Evolutionary conservation across 192 early-diverging fungal species (phyloP), one percentile per base, ranked within the genome.

Genomic region (Paraglomus occultum): DNA sequence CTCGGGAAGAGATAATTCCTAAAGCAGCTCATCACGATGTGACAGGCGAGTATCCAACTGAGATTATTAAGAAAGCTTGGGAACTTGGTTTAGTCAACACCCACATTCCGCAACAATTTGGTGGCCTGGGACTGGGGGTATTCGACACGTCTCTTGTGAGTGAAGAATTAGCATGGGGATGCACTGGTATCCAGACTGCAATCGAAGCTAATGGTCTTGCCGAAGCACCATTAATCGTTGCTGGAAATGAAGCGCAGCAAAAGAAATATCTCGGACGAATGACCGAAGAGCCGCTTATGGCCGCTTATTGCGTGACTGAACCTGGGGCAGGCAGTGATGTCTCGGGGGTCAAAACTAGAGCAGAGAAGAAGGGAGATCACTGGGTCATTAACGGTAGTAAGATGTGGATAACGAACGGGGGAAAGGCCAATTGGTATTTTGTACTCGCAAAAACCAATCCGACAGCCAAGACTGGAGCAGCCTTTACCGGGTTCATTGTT

Each of bases 391-490:
- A 90, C 71, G 94, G 94, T 38, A 85, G 89, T 71, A 98, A 98
- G 84, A 96, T 96, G 93, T 98, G 94, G 94, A 98, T 98, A 76
- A 98, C 95, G 59, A 98, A 98, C 74, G 91, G 91, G 69, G 94
- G 93, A 31, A 87, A 95, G 74, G 95, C 95, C 66, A 95, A 98
- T 87, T 98, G 94, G 94, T 96, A 86, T 90, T 98, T 96, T 81
- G 87, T 96, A 39, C 81, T 98, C 48, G 95, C 95, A 45, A 87
- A 88, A 72, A 95, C 94, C 38, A 93, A 95, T 76, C 78, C 89
- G 10, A 84, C 72, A 14, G 92, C 91, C 61, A 84, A 70, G 23
- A 81, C 95, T 11, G 94, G 89, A 52, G 89, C 88, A 72, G 95
- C 93, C 12, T 96, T 98, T 76, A 95, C 95, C 23, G 94, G 94